Evolutionary conservation across 2,329 filamentous ascomycete species (phyloP).

Genomic region (Pseudonectria foliicola): DNA sequence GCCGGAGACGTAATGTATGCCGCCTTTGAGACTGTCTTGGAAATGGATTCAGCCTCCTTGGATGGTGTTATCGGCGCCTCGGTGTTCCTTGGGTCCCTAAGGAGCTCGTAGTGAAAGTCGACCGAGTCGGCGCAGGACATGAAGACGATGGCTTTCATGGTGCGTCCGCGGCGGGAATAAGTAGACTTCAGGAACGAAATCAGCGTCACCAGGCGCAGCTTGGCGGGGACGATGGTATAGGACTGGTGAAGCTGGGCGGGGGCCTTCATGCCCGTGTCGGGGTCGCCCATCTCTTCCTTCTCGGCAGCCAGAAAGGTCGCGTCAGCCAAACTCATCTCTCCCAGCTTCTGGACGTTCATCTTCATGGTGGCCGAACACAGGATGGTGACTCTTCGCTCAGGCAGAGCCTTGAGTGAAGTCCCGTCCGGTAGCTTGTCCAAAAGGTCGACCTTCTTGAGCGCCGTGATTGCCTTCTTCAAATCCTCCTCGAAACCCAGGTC

Average conservation of each 20-base stretch:
- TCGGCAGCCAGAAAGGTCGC: constrained; percentile 76
- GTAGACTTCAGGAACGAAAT: constrained; percentile 77
- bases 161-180: constrained; percentile 79
- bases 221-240: constrained; percentile 80
- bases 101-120: constrained; percentile 88
- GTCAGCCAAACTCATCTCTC: constrained; percentile 91
- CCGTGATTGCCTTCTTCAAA: constrained; percentile 76
- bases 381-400: constrained; percentile 73
- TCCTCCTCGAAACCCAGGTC: constrained; percentile 96
- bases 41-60: constrained; percentile 31
- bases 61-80: constrained; percentile 20
- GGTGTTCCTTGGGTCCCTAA: constrained; percentile 41
- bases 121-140: constrained; percentile 96
- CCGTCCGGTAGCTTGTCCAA: constrained; percentile 53
- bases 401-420: constrained; percentile 54
- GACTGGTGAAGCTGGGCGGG: constrained; percentile 92
- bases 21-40: constrained; percentile 60
- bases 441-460: constrained; percentile 60
- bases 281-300: constrained; percentile 40
- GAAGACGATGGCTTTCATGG: constrained; percentile 96
- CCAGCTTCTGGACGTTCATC: constrained; percentile 89
- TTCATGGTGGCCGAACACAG: constrained; percentile 97
- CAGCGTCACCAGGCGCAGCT: constrained; percentile 82
- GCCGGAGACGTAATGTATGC: constrained; percentile 67
- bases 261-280: constrained; percentile 60